Evolutionary conservation across 2,329 filamentous ascomycete genomes (phyloP).

Genomic region (Monosporascus ibericus): DNA sequence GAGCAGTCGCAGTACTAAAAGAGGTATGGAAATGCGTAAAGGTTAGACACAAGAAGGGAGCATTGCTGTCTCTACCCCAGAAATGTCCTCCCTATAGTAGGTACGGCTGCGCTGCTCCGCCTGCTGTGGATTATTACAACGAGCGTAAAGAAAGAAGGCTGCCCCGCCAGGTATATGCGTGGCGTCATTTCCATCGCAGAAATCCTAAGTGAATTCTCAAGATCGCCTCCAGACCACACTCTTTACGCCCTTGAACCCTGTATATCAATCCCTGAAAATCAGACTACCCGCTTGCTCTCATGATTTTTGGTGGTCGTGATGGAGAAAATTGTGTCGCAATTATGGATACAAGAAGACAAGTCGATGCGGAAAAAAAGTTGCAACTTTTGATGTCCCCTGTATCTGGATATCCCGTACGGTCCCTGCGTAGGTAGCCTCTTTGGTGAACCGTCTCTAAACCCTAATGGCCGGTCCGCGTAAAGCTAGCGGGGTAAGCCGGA

Average conservation of each 20-base stretch:
- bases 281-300: conserved; percentile 13
- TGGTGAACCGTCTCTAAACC: conserved; percentile 15
- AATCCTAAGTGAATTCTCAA: conserved; percentile 21
- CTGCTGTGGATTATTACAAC: conserved; percentile 41
- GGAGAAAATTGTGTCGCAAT: conserved; percentile 27
- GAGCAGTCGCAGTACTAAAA: conserved; percentile 16
- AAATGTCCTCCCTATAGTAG: conserved; percentile 22
- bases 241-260: conserved; percentile 19
- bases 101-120: conserved; percentile 30
- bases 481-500: conserved; percentile 22
- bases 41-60: conserved; percentile 31
- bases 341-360: conserved; percentile 40
- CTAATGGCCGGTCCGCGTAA: conserved; percentile 26
- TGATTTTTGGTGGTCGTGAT: conserved; percentile 25
- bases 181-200: conserved; percentile 17
- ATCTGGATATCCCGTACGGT: conserved; percentile 19
- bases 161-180: conserved; percentile 22
- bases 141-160: conserved; percentile 43
- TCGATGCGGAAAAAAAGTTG: conserved; percentile 30
- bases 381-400: conserved; percentile 31
- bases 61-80: conserved; percentile 2
- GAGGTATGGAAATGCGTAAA: conserved; percentile 24
- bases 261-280: conserved; percentile 12
- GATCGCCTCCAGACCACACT: conserved; percentile 19
- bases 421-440: conserved; percentile 10